These are phyloP conservation scores for Saccharomyces uvarum DNA, from an alignment of 1,139 yeast species.

Conservation along the genomic window DNA sequence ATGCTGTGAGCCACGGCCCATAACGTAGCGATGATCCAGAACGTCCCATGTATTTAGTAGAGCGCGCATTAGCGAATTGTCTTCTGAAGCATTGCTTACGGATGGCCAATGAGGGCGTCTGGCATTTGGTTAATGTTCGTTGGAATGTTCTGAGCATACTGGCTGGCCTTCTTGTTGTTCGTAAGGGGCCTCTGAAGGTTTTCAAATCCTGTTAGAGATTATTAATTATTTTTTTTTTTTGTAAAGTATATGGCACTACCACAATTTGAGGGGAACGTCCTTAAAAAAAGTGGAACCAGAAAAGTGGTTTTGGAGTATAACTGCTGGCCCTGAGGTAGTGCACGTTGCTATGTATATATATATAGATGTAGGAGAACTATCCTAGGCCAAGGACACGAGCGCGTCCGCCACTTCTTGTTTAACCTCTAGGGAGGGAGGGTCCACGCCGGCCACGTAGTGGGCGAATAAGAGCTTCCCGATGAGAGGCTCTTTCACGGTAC, in stretches of 20 bases:
- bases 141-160: background rate
- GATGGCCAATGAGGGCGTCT: background rate
- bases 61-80: background rate
- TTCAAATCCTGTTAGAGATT: no score
- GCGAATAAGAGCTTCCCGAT: conserved; percentile 44
- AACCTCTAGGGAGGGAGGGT: conserved; percentile 41
- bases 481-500: conserved; percentile 42
- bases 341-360: background rate
- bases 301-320: background rate
- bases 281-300: background rate
- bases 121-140: background rate
- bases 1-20: background rate
- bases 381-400: background rate
- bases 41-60: background rate
- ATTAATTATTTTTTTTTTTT: background rate
- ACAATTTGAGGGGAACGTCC: background rate
- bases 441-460: conserved; percentile 48
- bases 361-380: background rate
- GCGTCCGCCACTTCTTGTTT: conserved; percentile 43
- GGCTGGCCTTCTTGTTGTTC: background rate
- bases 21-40: background rate
- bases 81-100: background rate
- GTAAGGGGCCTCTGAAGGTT: background rate
- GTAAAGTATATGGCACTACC: background rate
- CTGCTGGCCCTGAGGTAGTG: background rate